A percentile compares a stretch with the other conserved stretches of the same genome.
phyloP scores from a whole-genome alignment of 2,329 filamentous ascomycete species.

The Penicillium nordicum region DNA sequence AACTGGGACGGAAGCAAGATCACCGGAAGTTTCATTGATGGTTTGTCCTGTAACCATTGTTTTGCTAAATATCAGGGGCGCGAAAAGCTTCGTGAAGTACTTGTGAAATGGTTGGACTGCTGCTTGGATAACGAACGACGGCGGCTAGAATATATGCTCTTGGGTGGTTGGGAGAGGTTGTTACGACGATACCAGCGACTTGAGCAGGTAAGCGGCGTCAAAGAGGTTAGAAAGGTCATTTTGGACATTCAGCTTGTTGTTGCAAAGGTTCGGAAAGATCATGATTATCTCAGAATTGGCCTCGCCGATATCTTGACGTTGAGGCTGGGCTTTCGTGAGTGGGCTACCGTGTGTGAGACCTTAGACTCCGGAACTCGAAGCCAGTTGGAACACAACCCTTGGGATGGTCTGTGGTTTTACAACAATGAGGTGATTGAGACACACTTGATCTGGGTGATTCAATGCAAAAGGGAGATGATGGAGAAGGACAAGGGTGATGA shows the following conservation, averaged over 20 bases:
- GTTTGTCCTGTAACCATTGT: constrained; percentile 1
- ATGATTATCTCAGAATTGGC: not conserved
- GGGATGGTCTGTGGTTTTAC: not conserved
- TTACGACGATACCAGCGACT: not conserved
- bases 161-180: not conserved
- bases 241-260: not conserved
- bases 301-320: not conserved
- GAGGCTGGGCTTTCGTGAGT: not conserved
- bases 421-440: not conserved
- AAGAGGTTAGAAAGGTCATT: not conserved
- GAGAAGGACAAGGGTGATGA: not conserved
- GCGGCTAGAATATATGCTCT: not conserved
- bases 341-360: not conserved
- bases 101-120: not conserved
- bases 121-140: not conserved
- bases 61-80: not conserved
- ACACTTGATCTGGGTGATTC: not conserved
- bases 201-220: not conserved
- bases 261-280: not conserved
- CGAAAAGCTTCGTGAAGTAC: not conserved
- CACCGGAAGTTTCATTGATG: not conserved
- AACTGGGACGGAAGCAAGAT: not conserved
- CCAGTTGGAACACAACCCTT: not conserved
- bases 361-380: not conserved
- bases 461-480: not conserved